Conservation (phyloP, 352 stramenopile genomes). For the Pythium plurisporium region DNA sequence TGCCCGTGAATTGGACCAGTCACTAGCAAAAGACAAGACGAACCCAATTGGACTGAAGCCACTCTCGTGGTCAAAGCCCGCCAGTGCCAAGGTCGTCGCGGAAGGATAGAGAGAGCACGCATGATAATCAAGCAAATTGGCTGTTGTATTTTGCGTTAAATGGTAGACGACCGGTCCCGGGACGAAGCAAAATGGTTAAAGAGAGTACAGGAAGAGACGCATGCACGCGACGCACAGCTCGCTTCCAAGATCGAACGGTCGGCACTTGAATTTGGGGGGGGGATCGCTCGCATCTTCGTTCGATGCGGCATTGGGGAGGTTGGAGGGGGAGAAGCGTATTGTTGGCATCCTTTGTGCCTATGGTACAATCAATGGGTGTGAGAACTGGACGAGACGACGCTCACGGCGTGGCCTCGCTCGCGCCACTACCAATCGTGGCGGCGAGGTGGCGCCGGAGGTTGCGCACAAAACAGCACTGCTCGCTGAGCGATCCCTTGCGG, state of each 20-base stretch:
- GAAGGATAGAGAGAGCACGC: background rate
- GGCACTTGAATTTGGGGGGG: too few species aligned
- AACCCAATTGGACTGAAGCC: background rate
- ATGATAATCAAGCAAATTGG: background rate
- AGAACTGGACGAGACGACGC: background rate
- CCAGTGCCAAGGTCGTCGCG: slow-evolving; percentile 2
- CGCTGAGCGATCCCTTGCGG: slow-evolving; percentile 74
- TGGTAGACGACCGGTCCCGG: too few species aligned
- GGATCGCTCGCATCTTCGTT: too few species aligned
- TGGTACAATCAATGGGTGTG: too few species aligned
- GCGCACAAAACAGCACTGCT: slow-evolving; percentile 74
- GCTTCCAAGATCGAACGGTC: slow-evolving; percentile 3
- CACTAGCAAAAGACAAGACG: background rate
- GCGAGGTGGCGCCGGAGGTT: slow-evolving; percentile 71
- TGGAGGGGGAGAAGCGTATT: background rate
- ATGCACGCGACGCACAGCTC: background rate
- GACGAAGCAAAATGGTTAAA: background rate
- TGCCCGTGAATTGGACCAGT: slow-evolving; percentile 30
- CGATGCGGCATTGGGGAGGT: too few species aligned
- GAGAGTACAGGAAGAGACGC: background rate
- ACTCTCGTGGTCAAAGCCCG: background rate
- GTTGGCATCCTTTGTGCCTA: background rate
- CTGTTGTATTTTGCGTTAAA: background rate
- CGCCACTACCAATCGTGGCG: slow-evolving; percentile 40
- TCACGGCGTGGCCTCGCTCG: slow-evolving; percentile 15